Percentiles rank a stretch among this genome's conserved stretches.
phyloP scores from a whole-genome alignment of 2,329 filamentous ascomycete species.

The Aspergillus persii region DNA sequence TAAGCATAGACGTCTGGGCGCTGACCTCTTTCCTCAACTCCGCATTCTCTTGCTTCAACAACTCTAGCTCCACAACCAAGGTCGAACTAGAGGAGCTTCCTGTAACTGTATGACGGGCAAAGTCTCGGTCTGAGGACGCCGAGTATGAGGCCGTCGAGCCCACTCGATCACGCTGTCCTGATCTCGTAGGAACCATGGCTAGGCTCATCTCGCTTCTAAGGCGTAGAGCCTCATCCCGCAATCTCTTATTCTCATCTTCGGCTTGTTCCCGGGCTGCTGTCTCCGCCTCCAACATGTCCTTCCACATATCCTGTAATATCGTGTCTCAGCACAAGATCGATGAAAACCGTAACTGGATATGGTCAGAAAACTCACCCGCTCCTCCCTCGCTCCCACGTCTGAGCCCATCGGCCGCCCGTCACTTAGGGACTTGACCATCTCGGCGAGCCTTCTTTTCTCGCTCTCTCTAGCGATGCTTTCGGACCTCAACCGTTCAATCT shows the following conservation, averaged over 20 bases:
- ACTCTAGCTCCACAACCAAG: slow-evolving; percentile 77
- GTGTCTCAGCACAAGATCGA: slow-evolving; percentile 12
- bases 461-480: slow-evolving; percentile 77
- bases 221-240: slow-evolving; percentile 80
- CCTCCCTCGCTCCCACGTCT: slow-evolving; percentile 48
- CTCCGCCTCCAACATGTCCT: slow-evolving; percentile 90
- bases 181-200: slow-evolving; percentile 26
- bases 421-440: slow-evolving; percentile 68
- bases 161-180: slow-evolving; percentile 34
- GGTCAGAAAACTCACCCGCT: slow-evolving; percentile 39
- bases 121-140: slow-evolving; percentile 34
- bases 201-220: slow-evolving; percentile 50
- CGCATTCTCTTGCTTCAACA: slow-evolving; percentile 86
- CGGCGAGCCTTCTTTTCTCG: slow-evolving; percentile 82
- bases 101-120: slow-evolving; percentile 43
- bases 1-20: slow-evolving; percentile 96
- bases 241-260: slow-evolving; percentile 80
- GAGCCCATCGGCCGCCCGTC: slow-evolving; percentile 51
- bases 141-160: slow-evolving; percentile 41
- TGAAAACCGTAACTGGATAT: neutral
- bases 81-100: slow-evolving; percentile 64
- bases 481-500: slow-evolving; percentile 77
- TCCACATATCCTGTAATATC: slow-evolving; percentile 73
- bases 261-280: slow-evolving; percentile 83
- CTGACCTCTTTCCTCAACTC: slow-evolving; percentile 89